Evolutionary conservation across 768 basidiomycete species (phyloP).

Genomic region (Lyophyllum atratum): DNA sequence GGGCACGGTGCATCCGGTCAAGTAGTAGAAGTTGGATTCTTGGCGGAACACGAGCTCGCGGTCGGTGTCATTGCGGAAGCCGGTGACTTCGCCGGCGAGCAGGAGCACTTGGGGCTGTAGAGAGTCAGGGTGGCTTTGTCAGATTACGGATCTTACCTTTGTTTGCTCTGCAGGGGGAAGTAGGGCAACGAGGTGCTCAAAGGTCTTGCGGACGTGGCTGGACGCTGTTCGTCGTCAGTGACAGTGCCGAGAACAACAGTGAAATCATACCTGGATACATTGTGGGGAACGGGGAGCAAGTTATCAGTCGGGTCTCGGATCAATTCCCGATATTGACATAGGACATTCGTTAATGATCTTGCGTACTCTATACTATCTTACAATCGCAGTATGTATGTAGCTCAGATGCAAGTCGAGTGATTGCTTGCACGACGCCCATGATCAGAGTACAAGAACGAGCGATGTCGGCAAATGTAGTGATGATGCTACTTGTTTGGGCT

Average conservation of each 20-base stretch:
- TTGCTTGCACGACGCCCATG: too few species aligned
- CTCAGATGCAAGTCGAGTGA: too few species aligned
- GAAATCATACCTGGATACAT: conserved; percentile 12
- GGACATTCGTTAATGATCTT: too few species aligned
- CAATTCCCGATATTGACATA: neutral
- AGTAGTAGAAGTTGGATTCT: conserved; percentile 89
- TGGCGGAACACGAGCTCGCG: conserved; percentile 68
- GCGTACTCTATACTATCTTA: too few species aligned
- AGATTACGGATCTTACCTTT: conserved; percentile 43
- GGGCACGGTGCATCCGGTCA: conserved; percentile 79
- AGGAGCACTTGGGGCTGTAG: conserved; percentile 69
- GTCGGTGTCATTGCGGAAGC: conserved; percentile 82
- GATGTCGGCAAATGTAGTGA: too few species aligned
- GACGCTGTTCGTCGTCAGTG: neutral
- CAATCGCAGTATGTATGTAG: too few species aligned
- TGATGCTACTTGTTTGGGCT: too few species aligned
- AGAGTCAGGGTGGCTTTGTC: neutral
- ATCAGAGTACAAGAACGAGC: too few species aligned
- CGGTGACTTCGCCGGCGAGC: conserved; percentile 62
- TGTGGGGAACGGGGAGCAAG: conserved; percentile 8
- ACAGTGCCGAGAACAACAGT: neutral
- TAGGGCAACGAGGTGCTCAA: conserved; percentile 48
- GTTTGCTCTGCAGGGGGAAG: conserved; percentile 49
- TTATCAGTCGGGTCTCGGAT: conserved; percentile 11
- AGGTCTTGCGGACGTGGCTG: conserved; percentile 49